These are phyloP conservation scores for Stellera chamaejasme DNA, from an alignment of 345 rosid species.

Conservation along the genomic window DNA sequence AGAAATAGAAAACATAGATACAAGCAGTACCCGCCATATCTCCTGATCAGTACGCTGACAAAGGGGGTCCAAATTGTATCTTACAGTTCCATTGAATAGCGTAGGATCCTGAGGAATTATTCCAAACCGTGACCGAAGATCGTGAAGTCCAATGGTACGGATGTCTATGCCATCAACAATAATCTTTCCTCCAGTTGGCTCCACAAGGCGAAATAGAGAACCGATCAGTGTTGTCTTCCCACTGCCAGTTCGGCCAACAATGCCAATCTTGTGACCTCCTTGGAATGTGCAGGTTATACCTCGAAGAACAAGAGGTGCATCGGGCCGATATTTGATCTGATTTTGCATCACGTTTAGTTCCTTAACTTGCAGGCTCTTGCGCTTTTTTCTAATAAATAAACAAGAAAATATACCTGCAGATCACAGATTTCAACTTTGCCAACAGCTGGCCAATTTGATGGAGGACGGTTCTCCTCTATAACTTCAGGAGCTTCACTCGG, in stretches of 20 bases:
- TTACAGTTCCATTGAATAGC: conserved; percentile 84
- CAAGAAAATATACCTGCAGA: conserved; percentile 45
- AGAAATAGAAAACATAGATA: not conserved
- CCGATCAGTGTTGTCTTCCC: conserved; percentile 92
- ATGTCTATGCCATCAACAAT: conserved; percentile 81
- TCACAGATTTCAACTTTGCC: conserved; percentile 81
- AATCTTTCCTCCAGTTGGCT: conserved; percentile 78
- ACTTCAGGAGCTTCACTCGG: conserved; percentile 91
- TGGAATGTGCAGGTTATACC: conserved; percentile 78
- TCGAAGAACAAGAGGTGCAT: conserved; percentile 61
- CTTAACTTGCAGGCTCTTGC: conserved; percentile 2
- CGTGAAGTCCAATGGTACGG: conserved; percentile 70
- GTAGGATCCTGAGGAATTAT: conserved; percentile 97
- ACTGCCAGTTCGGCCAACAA: conserved; percentile 93
- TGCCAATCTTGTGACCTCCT: conserved; percentile 93
- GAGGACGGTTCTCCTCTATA: conserved; percentile 67
- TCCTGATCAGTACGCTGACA: conserved; percentile 65
- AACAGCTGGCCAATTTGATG: conserved; percentile 63
- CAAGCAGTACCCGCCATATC: conserved; percentile 77
- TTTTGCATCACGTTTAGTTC: conserved; percentile 1
- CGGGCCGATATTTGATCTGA: conserved; percentile 74
- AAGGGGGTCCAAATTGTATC: conserved; percentile 83
- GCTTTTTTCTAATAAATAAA: not conserved
- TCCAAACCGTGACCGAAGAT: conserved; percentile 80
- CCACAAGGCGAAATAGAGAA: conserved; percentile 87